Percentiles rank a stretch among this genome's conserved stretches.
Evolutionary conservation across 2,329 filamentous ascomycete genomes (phyloP).

Genomic region (Cadophora sp.): DNA sequence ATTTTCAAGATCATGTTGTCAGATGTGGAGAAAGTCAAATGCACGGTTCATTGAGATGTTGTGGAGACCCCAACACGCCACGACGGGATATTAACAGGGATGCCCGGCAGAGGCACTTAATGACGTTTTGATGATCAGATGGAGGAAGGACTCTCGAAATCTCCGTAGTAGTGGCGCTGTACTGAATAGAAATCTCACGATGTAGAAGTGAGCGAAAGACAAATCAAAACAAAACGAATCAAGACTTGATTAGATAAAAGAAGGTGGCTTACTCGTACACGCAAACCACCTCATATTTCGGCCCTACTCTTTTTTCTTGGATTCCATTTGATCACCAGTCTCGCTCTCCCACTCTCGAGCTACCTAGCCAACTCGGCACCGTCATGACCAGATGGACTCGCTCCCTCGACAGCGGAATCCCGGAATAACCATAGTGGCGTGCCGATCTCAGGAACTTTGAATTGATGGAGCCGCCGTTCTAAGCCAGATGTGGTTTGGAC

Average conservation of each 20-base stretch:
- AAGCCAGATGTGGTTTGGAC: neutral
- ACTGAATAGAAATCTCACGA: too few species aligned
- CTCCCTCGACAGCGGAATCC: neutral
- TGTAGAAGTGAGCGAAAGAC: neutral
- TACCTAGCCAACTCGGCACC: neutral
- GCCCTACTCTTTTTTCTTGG: slow-evolving; percentile 5
- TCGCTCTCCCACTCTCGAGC: neutral
- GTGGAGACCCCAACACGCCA: slow-evolving; percentile 16
- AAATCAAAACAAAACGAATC: neutral
- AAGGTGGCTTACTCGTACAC: neutral
- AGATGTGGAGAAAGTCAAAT: slow-evolving; percentile 3
- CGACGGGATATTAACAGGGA: slow-evolving; percentile 4
- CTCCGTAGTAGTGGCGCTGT: too few species aligned
- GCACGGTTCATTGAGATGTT: slow-evolving; percentile 3
- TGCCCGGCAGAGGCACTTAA: neutral
- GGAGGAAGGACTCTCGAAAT: neutral
- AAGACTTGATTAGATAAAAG: neutral
- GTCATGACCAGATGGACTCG: neutral
- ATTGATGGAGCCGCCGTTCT: slow-evolving; percentile 2
- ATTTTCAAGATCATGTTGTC: neutral
- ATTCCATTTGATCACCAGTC: neutral
- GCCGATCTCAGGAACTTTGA: slow-evolving; percentile 1
- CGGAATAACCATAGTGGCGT: slow-evolving; percentile 10
- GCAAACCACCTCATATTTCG: slow-evolving; percentile 2
- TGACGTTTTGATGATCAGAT: slow-evolving; percentile 4